Percentiles rank a stretch among this genome's conserved stretches.
Conservation (phyloP, 441 rosid species). For the Adansonia gregorii region DNA sequence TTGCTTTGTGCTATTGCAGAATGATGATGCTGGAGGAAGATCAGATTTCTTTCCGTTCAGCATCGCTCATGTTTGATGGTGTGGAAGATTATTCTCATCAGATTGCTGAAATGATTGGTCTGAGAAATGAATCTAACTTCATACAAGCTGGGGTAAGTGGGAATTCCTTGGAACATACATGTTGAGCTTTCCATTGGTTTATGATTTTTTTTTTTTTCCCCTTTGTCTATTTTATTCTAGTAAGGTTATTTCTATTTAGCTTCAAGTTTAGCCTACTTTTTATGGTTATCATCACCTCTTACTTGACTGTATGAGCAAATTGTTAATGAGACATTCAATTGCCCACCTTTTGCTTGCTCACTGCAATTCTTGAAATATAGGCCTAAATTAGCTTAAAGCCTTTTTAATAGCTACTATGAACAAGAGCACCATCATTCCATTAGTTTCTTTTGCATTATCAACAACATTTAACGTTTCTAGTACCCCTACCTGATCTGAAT, state of each 20-base stretch:
- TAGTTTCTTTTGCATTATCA: neutral
- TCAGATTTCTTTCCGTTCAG: conserved; percentile 94
- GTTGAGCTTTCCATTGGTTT: conserved; percentile 12
- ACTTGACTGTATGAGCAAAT: neutral
- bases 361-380: conserved; percentile 7
- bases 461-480: neutral
- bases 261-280: neutral
- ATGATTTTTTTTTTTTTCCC: neutral
- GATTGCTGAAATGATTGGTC: conserved; percentile 96
- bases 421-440: neutral
- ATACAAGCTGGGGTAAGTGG: conserved; percentile 85
- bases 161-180: conserved; percentile 3
- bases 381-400: conserved; percentile 1
- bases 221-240: conserved; percentile 19
- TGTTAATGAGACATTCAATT: conserved; percentile 5
- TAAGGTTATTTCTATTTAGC: neutral
- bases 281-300: neutral
- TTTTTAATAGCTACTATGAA: neutral
- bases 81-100: conserved; percentile 98
- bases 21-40: conserved; percentile 99
- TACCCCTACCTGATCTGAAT: conserved; percentile 22
- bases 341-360: neutral
- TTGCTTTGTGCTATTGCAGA: conserved; percentile 46
- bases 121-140: conserved; percentile 78
- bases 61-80: conserved; percentile 83